These are phyloP conservation scores for Eucalyptus virginea DNA, from an alignment of 345 rosid species.

Conservation along the genomic window DNA sequence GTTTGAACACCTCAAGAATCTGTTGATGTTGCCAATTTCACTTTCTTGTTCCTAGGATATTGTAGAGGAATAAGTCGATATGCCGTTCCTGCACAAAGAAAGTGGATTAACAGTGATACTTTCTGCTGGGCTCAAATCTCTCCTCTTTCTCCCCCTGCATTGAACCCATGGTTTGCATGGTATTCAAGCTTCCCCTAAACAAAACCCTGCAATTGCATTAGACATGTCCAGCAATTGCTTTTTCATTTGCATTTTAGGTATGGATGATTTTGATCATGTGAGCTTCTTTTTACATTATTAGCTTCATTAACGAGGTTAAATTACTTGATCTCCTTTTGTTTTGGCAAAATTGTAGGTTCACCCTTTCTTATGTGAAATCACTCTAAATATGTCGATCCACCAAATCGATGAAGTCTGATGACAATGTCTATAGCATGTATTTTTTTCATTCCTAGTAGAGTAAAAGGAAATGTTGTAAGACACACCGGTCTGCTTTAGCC, in stretches of 20 bases:
- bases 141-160: background rate
- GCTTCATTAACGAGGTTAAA: background rate
- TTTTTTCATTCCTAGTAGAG: background rate
- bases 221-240: background rate
- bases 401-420: background rate
- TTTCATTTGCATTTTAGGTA: background rate
- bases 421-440: background rate
- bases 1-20: background rate
- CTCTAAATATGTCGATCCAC: background rate
- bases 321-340: background rate
- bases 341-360: background rate
- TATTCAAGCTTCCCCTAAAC: background rate
- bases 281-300: background rate
- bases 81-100: background rate
- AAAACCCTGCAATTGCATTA: background rate
- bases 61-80: background rate
- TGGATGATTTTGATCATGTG: background rate
- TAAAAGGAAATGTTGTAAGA: background rate
- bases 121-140: background rate
- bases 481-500: background rate
- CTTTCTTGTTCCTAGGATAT: background rate
- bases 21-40: background rate
- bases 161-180: background rate
- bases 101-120: background rate
- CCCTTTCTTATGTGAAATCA: background rate